Conservation (phyloP, 768 basidiomycete genomes). For the Pleurotus tuber-regium region DNA sequence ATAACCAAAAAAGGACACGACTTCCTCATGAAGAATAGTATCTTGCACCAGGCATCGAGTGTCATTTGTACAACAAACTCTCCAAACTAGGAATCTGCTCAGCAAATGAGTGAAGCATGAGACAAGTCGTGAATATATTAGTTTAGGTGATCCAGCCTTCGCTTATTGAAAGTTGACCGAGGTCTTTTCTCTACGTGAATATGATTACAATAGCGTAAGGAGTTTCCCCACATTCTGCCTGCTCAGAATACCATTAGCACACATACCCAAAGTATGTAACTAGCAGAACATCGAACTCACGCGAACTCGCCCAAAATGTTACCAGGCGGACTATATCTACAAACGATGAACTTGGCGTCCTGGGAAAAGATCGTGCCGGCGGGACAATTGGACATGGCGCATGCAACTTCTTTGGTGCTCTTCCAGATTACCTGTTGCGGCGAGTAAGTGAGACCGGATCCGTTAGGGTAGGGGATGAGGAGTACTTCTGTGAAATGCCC, state of each 20-base stretch:
- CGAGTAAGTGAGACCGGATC: not conserved
- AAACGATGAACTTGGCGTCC: conserved; percentile 5
- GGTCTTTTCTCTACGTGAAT: too few relatives aligned
- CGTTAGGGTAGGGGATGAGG: too few relatives aligned
- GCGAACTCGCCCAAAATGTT: conserved; percentile 4
- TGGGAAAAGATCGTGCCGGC: conserved; percentile 7
- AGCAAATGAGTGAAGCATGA: too few relatives aligned
- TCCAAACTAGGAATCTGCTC: too few relatives aligned
- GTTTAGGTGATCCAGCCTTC: too few relatives aligned
- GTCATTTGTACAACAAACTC: too few relatives aligned
- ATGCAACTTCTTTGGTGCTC: conserved; percentile 5
- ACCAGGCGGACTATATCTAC: conserved; percentile 7
- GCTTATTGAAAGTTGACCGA: too few relatives aligned
- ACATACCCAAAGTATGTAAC: too few relatives aligned
- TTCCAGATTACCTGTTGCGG: conserved; percentile 5
- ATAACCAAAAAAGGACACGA: too few relatives aligned
- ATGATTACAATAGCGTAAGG: not conserved
- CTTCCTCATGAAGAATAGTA: too few relatives aligned
- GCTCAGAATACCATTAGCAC: not conserved
- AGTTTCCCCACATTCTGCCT: conserved; percentile 2
- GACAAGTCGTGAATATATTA: too few relatives aligned
- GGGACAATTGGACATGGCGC: conserved; percentile 5
- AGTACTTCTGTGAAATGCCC: conserved; percentile 6
- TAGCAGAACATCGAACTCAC: not conserved
- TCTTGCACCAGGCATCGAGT: too few relatives aligned